Percentiles rank a stretch among this genome's conserved stretches.
Evolutionary conservation across 495 filamentous ascomycete genomes (phyloP).

Genomic region (Hyaloscypha hepaticicola): DNA sequence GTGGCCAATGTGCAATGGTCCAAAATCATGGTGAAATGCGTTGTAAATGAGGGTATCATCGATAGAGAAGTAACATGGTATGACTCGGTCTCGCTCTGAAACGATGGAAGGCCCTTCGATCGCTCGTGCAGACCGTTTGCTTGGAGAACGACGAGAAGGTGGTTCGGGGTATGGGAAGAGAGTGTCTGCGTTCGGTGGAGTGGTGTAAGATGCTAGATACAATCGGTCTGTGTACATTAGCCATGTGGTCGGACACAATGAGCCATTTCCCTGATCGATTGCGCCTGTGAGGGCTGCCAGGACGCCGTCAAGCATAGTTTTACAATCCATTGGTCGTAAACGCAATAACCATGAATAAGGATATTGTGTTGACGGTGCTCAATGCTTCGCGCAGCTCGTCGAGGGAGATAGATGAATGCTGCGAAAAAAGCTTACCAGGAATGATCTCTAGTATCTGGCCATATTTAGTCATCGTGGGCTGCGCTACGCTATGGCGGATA

Average conservation of each 20-base stretch:
- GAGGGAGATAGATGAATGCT: slow-evolving; percentile 4
- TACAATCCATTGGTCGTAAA: slow-evolving; percentile 3
- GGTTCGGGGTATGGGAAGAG: slow-evolving; percentile 79
- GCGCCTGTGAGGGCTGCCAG: background rate
- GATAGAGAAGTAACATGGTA: slow-evolving; percentile 92
- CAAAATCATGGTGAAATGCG: slow-evolving; percentile 97
- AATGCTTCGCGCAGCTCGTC: slow-evolving; percentile 13
- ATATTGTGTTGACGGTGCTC: slow-evolving; percentile 22
- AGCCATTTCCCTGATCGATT: background rate
- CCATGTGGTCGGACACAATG: slow-evolving; percentile 15
- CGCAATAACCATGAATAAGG: slow-evolving; percentile 15
- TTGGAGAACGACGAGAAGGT: slow-evolving; percentile 58
- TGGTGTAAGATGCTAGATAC: slow-evolving; percentile 90
- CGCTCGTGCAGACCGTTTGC: slow-evolving; percentile 71
- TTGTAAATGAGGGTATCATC: slow-evolving; percentile 95
- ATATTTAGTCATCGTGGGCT: slow-evolving; percentile 33
- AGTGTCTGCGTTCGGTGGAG: slow-evolving; percentile 73
- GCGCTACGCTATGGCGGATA: background rate
- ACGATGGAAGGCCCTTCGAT: slow-evolving; percentile 50
- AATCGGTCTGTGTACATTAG: slow-evolving; percentile 69
- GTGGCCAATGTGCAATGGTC: slow-evolving; percentile 94
- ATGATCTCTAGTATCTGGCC: slow-evolving; percentile 60
- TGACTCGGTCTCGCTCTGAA: slow-evolving; percentile 36
- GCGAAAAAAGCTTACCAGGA: slow-evolving; percentile 43
- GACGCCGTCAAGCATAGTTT: background rate